Base-by-base conservation (phyloP, 352 stramenopile species). In the Paralagenidium karlingii region DNA sequence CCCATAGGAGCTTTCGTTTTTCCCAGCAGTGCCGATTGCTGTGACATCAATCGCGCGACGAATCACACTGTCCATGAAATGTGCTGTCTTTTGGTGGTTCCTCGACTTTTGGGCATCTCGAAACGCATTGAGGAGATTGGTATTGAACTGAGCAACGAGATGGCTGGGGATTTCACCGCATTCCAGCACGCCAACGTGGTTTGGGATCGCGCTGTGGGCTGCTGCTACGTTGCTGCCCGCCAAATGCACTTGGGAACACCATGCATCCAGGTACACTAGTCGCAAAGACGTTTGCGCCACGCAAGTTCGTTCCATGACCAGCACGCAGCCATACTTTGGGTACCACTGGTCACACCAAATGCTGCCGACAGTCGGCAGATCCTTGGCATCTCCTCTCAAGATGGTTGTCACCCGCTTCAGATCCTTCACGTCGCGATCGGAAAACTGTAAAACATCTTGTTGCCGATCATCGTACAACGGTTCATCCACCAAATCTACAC, bases 51-150 rank as follows among this genome's bases (percentile, higher is more conserved):
- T 25, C 2, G 45, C 33, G 21, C 36, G 53, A 12, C 42, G 40
- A 2, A 76, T 36, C 1, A 69, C 34, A 9, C 53, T 34, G 0
- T 42, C 61, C 13, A 79, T 63, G 16, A 81, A 79, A 26, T 70
- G 49, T 15, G 63, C 66, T 0, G 63, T 79, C 50, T 73, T 77
- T 28, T 77, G 66, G 30, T 77, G 56, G 0, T 54, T 55, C 2
- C 61, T 38, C 3, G 49, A 32, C 5, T 59, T 54, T 7, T 5
- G 34, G 6, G 41, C 43, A 12, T 65, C 65, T 38, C 50, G 13
- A 19, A 76, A 52, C 0, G 11, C 22, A 25, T 1, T 7, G 2
- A 28, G 9, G 7, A 76, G 57, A 4, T 45, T 43, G 3, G 7
- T 1, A 29, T 21, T 2, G 40, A 30, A 15, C 52, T 49, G 8